A percentile compares a stretch with the other conserved stretches of the same genome.
Evolutionary conservation across 2,329 filamentous ascomycete species (phyloP).

Genomic region (Colletotrichum shisoi): DNA sequence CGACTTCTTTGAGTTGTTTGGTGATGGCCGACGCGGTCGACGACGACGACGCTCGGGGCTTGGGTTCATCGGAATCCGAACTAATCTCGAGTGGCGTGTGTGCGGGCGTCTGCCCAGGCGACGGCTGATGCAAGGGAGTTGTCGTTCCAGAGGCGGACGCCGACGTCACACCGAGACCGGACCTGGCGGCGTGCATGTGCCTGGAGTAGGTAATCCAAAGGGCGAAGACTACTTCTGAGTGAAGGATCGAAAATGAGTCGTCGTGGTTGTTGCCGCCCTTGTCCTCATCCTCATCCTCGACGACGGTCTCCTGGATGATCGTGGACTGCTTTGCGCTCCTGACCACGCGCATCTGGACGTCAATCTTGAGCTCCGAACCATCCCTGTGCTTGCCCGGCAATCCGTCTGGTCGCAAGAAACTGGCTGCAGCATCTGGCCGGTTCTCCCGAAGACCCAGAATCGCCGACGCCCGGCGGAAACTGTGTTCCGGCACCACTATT

Average conservation of each 20-base stretch:
- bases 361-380: conserved; percentile 89
- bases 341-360: conserved; percentile 95
- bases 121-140: conserved; percentile 80
- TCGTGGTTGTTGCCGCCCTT: conserved; percentile 50
- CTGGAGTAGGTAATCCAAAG: conserved; percentile 97
- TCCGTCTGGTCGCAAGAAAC: conserved; percentile 85
- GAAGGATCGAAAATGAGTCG: conserved; percentile 58
- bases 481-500: conserved; percentile 96
- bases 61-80: conserved; percentile 61
- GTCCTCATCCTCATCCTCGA: conserved; percentile 62
- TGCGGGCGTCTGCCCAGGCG: conserved; percentile 73
- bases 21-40: conserved; percentile 60
- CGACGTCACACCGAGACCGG: conserved; percentile 67
- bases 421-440: conserved; percentile 76
- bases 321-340: conserved; percentile 78
- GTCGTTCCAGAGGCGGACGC: conserved; percentile 68
- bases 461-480: conserved; percentile 87
- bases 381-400: conserved; percentile 87
- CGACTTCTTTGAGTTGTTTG: conserved; percentile 65
- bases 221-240: conserved; percentile 86
- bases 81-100: conserved; percentile 65
- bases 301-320: conserved; percentile 69
- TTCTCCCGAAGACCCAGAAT: conserved; percentile 85
- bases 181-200: conserved; percentile 80
- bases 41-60: conserved; percentile 49